Conservation (phyloP, 768 basidiomycete genomes). For the Tricholoma furcatifolium region DNA sequence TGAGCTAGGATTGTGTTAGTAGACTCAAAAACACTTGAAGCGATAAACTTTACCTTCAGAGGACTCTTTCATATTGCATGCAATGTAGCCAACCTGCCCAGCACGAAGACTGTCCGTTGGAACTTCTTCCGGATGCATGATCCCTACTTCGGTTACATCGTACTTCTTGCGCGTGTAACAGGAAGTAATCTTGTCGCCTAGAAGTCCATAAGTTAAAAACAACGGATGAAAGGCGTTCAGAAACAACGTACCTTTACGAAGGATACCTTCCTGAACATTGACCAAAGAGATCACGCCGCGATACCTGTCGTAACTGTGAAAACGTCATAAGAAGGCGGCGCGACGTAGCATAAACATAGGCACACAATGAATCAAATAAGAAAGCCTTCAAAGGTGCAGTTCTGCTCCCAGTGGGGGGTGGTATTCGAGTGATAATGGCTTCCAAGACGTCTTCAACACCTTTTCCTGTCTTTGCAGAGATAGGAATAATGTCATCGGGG, state of each 20-base stretch:
- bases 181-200: slow-evolving; percentile 90
- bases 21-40: background rate
- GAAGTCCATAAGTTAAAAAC: background rate
- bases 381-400: slow-evolving; percentile 73
- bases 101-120: slow-evolving; percentile 64
- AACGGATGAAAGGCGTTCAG: background rate
- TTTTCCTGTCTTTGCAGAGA: slow-evolving; percentile 91
- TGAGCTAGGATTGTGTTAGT: slow-evolving; percentile 55
- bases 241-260: slow-evolving; percentile 67
- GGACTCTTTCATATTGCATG: slow-evolving; percentile 98
- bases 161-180: slow-evolving; percentile 85
- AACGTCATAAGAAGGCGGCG: slow-evolving; percentile 11
- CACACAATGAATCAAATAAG: slow-evolving; percentile 90
- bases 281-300: slow-evolving; percentile 94
- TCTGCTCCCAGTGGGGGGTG: slow-evolving; percentile 63
- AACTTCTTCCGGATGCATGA: slow-evolving; percentile 89
- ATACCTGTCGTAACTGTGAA: slow-evolving; percentile 84
- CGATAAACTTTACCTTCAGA: slow-evolving; percentile 64
- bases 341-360: slow-evolving; percentile 12
- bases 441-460: slow-evolving; percentile 77
- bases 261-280: slow-evolving; percentile 73
- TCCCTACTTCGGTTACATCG: slow-evolving; percentile 84
- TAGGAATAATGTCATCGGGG: slow-evolving; percentile 67
- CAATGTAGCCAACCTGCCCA: slow-evolving; percentile 86
- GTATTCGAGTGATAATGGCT: slow-evolving; percentile 82